phyloP scores from a whole-genome alignment of 805 yeast species.

The Hanseniaspora vineae region DNA sequence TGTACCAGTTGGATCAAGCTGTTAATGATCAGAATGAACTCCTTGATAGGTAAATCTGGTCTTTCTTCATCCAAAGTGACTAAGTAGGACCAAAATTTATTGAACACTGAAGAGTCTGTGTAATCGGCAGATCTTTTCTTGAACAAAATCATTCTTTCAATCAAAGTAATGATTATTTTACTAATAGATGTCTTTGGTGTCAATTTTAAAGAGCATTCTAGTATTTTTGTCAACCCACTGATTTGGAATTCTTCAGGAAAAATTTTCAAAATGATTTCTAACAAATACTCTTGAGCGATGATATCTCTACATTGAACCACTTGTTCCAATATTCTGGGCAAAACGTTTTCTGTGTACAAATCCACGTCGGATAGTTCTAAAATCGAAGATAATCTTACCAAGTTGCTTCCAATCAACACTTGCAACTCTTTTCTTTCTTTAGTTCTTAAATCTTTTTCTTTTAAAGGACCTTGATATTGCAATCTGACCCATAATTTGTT shows the following conservation, averaged over 20 bases:
- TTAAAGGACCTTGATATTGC: constrained; percentile 89
- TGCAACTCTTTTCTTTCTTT: constrained; percentile 80
- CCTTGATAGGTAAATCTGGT: constrained; percentile 56
- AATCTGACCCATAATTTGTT: constrained; percentile 94
- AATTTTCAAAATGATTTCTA: constrained; percentile 86
- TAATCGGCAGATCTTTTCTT: constrained; percentile 7
- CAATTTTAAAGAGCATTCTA: constrained; percentile 52
- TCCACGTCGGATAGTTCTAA: constrained; percentile 56
- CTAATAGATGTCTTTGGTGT: constrained; percentile 60
- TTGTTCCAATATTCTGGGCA: constrained; percentile 79
- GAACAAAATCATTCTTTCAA: constrained; percentile 42
- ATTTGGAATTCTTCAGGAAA: constrained; percentile 90
- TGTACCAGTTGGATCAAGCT: constrained; percentile 54
- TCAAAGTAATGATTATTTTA: constrained; percentile 53
- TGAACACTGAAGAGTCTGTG: constrained; percentile 31
- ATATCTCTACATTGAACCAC: constrained; percentile 85
- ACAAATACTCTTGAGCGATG: constrained; percentile 81
- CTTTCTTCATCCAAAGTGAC: constrained; percentile 39
- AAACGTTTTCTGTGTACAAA: constrained; percentile 34
- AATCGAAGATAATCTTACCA: constrained; percentile 71
- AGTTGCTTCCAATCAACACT: constrained; percentile 83
- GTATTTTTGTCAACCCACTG: constrained; percentile 51
- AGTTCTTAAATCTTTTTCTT: constrained; percentile 61
- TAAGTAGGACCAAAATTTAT: constrained; percentile 55
- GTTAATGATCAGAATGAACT: constrained; percentile 49